Evolutionary conservation across 371 early-diverging fungal genomes (phyloP).

Genomic region (Dichotomocladium elegans): DNA sequence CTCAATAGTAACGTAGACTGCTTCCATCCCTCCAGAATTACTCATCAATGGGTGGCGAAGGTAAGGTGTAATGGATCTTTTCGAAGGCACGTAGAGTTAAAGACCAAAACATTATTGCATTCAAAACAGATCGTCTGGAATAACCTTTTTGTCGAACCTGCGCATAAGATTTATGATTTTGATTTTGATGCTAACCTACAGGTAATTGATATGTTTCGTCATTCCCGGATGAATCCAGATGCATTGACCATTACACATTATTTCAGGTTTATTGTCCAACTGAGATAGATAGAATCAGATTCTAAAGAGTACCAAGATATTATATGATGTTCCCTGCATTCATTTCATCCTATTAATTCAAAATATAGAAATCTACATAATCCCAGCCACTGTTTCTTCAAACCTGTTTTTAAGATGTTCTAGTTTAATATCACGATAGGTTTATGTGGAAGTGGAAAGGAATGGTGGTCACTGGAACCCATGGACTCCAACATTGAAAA

Average conservation of each 20-base stretch:
- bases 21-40: constrained; percentile 9
- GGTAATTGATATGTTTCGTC: background rate
- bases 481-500: too few relatives aligned
- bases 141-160: background rate
- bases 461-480: too few relatives aligned
- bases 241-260: background rate
- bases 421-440: too few relatives aligned
- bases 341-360: too few relatives aligned
- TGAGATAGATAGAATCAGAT: constrained; percentile 1
- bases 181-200: background rate
- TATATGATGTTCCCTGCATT: too few relatives aligned
- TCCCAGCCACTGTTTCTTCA: too few relatives aligned
- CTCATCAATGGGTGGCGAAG: constrained; percentile 11
- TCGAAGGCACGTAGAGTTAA: background rate
- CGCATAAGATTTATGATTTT: background rate
- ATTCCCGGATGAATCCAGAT: background rate
- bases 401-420: too few relatives aligned
- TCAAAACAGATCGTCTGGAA: background rate
- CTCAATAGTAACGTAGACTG: constrained; percentile 9
- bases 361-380: too few relatives aligned
- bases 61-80: background rate
- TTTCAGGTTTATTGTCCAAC: constrained; percentile 10
- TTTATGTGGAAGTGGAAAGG: too few relatives aligned
- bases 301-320: too few relatives aligned
- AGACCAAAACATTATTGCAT: background rate